Conservation (phyloP, 2,329 filamentous ascomycete genomes). For the Sporothrix variecibatus region DNA sequence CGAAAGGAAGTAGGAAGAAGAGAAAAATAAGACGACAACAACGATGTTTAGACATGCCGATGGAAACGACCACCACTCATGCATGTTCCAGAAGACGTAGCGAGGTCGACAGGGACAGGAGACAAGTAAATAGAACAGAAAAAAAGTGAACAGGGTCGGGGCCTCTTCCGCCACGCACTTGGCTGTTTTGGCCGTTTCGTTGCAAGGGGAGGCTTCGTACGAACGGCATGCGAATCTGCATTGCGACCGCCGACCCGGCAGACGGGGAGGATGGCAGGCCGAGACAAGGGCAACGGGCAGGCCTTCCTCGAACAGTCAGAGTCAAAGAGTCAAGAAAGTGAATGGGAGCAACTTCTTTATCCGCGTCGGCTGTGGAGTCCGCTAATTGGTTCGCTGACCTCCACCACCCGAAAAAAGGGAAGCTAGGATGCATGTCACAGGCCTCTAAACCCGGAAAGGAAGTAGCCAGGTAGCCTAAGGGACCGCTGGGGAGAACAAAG, state of each 20-base stretch:
- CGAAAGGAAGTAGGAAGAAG: neutral
- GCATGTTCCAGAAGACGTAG: constrained; percentile 25
- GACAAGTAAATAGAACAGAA: neutral
- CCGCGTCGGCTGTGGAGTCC: neutral
- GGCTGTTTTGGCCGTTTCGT: neutral
- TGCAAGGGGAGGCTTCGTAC: neutral
- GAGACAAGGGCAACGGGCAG: neutral
- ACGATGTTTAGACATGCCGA: neutral
- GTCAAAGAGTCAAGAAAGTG: neutral
- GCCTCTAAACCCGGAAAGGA: constrained; percentile 11
- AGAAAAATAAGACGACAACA: neutral
- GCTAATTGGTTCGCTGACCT: neutral
- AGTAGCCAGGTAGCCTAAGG: neutral
- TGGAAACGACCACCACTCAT: neutral
- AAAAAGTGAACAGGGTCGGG: neutral
- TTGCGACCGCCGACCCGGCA: constrained; percentile 12
- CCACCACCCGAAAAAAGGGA: neutral
- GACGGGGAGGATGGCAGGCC: neutral
- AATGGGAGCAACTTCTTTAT: neutral
- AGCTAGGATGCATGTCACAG: neutral
- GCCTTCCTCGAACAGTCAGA: neutral
- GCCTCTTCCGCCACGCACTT: constrained; percentile 3
- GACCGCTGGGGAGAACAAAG: neutral
- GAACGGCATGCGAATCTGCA: constrained; percentile 11
- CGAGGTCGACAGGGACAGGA: constrained; percentile 16